phyloP scores from a whole-genome alignment of 106 monocot genomes.

The Dendrobium nobile region DNA sequence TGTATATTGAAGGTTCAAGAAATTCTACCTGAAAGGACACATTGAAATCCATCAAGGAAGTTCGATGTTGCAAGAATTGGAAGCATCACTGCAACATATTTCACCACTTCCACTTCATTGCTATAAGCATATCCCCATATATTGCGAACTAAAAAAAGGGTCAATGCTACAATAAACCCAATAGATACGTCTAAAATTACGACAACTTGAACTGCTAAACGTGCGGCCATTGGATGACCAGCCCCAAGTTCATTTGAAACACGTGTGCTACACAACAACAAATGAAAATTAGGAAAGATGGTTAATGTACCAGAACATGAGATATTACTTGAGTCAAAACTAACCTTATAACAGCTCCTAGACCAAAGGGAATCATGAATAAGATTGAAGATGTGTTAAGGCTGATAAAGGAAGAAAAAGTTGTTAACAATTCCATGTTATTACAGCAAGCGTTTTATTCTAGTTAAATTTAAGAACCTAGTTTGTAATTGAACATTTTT shows the following conservation, averaged over 20 bases:
- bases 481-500: no score
- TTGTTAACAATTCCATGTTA: no score
- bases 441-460: no score
- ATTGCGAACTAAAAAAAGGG: conserved; percentile 34
- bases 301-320: neutral
- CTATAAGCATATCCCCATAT: conserved; percentile 72
- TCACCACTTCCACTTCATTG: conserved; percentile 52
- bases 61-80: conserved; percentile 64
- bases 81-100: conserved; percentile 59
- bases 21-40: conserved; percentile 61
- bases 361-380: conserved; percentile 70
- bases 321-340: neutral
- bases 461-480: no score
- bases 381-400: conserved; percentile 77
- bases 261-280: conserved; percentile 28
- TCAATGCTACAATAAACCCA: conserved; percentile 33
- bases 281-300: neutral
- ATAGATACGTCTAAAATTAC: conserved; percentile 26
- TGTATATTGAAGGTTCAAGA: no score
- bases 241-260: conserved; percentile 80
- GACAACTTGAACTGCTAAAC: conserved; percentile 27
- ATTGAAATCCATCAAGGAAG: conserved; percentile 80
- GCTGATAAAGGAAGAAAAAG: conserved; percentile 19
- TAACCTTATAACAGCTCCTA: conserved; percentile 74
- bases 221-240: conserved; percentile 34